Base-by-base conservation (phyloP, 139 green algal species). In the Trebouxia sp. region DNA sequence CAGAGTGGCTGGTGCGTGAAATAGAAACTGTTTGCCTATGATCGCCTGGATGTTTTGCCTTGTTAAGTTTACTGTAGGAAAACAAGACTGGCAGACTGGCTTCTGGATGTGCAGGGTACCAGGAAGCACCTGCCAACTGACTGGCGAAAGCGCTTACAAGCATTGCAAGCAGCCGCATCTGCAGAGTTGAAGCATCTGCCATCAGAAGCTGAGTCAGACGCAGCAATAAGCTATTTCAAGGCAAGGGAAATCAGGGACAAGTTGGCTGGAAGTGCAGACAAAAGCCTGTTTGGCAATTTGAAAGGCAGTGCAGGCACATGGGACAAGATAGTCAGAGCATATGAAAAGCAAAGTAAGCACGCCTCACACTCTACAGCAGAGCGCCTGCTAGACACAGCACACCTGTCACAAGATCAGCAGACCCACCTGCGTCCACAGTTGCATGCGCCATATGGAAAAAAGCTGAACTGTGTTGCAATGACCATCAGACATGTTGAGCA, bases 301-400 rank as follows among this genome's bases (percentile, higher is more conserved):
- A 89, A 88, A 8, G 93, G 93, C 17, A 47, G 81, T 0, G 93
- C 93, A 7, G 88, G 78, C 11, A 62, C 75, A 0, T 96, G 92
- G 93, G 89, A 94, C 62, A 94, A 91, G 74, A 84, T 96, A 24
- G 87, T 94, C 0, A 88, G 86, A 47, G 90, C 89, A 0, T 96
- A 95, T 39, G 90, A 96, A 51, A 89, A 90, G 35, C 82, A 80
- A 84, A 76, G 89, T 91, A 58, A 85, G 85, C 30, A 72, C 14
- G 26, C 15, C 20, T 67, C 15, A 7, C 26, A 39, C 6, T 7
- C 56, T 20, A 39, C 28, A 28, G 38, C 6, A 69, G 10, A 11
- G 11, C 8, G 9, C n/a, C n/a, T n/a, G n/a, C n/a, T n/a, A n/a
- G n/a, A n/a, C n/a, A n/a, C n/a, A n/a, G n/a, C n/a, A n/a, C n/a